phyloP scores from a whole-genome alignment of 2,329 filamentous ascomycete species.

The Talaromyces albobiverticillius region DNA sequence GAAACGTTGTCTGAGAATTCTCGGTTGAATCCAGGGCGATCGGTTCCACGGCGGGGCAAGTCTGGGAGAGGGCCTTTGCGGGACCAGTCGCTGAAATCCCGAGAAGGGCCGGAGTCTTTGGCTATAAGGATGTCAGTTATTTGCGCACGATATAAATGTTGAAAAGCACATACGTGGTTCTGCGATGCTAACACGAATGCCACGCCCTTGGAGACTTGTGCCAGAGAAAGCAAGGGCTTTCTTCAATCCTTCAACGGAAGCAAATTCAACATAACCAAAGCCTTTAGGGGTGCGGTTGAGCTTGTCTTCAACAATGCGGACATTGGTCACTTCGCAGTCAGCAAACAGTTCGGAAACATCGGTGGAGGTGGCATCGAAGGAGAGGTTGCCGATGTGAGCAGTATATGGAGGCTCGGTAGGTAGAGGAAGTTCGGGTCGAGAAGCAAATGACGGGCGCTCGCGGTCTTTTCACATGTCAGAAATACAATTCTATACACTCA shows the following conservation, averaged over 20 bases:
- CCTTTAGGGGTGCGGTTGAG: slow-evolving; percentile 92
- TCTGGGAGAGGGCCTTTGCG: slow-evolving; percentile 87
- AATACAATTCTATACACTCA: slow-evolving; percentile 13
- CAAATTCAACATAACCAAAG: slow-evolving; percentile 97
- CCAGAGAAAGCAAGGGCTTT: slow-evolving; percentile 83
- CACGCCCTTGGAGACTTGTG: slow-evolving; percentile 78
- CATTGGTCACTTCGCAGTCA: slow-evolving; percentile 80
- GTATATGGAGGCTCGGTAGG: slow-evolving; percentile 93
- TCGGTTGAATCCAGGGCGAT: slow-evolving; percentile 55
- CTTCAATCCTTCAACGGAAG: slow-evolving; percentile 81
- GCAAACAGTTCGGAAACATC: slow-evolving; percentile 83
- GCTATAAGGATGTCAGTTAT: slow-evolving; percentile 56
- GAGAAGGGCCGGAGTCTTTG: slow-evolving; percentile 70
- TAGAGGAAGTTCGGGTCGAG: slow-evolving; percentile 72
- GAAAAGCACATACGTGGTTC: slow-evolving; percentile 72
- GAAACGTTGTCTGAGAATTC: slow-evolving; percentile 52
- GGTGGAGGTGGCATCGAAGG: slow-evolving; percentile 84
- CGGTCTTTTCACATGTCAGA: slow-evolving; percentile 29
- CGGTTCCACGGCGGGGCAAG: slow-evolving; percentile 58
- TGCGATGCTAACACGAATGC: slow-evolving; percentile 89
- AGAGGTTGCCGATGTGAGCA: slow-evolving; percentile 92
- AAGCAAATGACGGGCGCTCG: slow-evolving; percentile 37
- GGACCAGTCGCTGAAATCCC: slow-evolving; percentile 87
- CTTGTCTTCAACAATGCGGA: slow-evolving; percentile 96
- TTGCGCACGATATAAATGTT: not conserved